Percentiles rank a stretch among this genome's conserved stretches.
phyloP scores from a whole-genome alignment of 2,329 filamentous ascomycete species.

The Sclerotinia trifoliorum region DNA sequence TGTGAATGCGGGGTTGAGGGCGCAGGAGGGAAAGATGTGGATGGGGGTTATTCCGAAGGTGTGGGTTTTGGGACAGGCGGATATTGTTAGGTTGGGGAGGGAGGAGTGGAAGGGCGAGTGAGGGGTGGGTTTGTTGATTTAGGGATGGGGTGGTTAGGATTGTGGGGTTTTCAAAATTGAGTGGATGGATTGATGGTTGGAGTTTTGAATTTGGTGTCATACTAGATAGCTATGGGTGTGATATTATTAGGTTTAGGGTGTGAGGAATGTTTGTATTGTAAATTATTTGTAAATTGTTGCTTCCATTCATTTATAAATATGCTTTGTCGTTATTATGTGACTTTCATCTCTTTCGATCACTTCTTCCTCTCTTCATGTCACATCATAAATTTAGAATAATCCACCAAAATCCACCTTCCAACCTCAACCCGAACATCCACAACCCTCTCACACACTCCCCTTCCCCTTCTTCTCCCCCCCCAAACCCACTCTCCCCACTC shows the following conservation, averaged over 20 bases:
- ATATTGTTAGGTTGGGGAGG: slow-evolving; percentile 52
- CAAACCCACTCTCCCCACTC: slow-evolving; percentile 40
- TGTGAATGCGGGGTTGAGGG: slow-evolving; percentile 48
- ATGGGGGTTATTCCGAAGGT: slow-evolving; percentile 46
- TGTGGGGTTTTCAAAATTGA: background rate
- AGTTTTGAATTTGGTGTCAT: background rate
- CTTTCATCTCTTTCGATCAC: background rate
- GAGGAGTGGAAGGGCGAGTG: slow-evolving; percentile 41
- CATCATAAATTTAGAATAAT: background rate
- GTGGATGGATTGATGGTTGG: background rate
- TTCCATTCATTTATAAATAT: background rate
- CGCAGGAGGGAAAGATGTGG: slow-evolving; percentile 49
- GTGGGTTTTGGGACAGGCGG: slow-evolving; percentile 48
- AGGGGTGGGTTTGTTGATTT: background rate
- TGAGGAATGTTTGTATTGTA: no score
- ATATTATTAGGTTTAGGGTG: background rate
- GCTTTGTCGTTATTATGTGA: no score
- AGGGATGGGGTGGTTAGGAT: background rate
- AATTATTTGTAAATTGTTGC: no score
- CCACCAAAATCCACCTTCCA: no score
- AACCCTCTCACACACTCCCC: slow-evolving; percentile 40
- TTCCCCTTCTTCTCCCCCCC: slow-evolving; percentile 51
- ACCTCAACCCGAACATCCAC: slow-evolving; percentile 25
- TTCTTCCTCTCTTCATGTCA: background rate
- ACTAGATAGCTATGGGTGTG: background rate